These are phyloP conservation scores for Didymella exigua DNA, from an alignment of 2,329 filamentous ascomycete species.

Conservation along the genomic window DNA sequence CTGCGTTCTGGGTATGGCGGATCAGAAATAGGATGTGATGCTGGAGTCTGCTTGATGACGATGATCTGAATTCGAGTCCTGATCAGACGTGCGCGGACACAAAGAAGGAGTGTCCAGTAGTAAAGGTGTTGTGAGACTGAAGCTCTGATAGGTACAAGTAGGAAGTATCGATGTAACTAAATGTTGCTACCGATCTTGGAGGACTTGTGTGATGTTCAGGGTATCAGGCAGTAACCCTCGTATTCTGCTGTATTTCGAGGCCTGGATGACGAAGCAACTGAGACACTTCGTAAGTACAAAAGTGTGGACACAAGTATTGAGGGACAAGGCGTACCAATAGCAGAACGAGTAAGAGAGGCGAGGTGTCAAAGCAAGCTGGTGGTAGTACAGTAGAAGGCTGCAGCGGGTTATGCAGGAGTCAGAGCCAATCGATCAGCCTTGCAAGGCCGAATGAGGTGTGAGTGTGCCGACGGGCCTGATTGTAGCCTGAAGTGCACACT, in stretches of 20 bases:
- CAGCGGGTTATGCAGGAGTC: constrained; percentile 30
- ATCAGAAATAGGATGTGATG: no score
- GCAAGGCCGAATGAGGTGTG: constrained; percentile 33
- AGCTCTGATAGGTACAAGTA: constrained; percentile 3
- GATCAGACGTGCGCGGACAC: not conserved
- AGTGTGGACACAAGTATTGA: constrained; percentile 22
- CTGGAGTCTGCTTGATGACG: not conserved
- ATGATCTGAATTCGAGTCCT: not conserved
- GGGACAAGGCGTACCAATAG: constrained; percentile 20
- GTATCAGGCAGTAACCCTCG: constrained; percentile 13
- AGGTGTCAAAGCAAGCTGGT: constrained; percentile 26
- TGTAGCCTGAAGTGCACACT: constrained; percentile 38
- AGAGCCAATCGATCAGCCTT: constrained; percentile 31
- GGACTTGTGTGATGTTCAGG: constrained; percentile 9
- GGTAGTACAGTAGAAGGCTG: constrained; percentile 34
- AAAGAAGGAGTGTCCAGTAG: not conserved
- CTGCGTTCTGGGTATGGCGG: no score
- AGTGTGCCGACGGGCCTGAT: constrained; percentile 32
- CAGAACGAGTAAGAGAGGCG: constrained; percentile 35
- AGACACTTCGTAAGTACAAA: constrained; percentile 31
- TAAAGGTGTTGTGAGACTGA: not conserved
- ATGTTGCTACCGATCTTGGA: not conserved
- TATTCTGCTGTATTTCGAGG: constrained; percentile 20
- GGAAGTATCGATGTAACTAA: not conserved
- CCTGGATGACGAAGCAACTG: constrained; percentile 31